Conservation (phyloP, 192 early-diverging fungal genomes). For the Allomyces javanicus region DNA sequence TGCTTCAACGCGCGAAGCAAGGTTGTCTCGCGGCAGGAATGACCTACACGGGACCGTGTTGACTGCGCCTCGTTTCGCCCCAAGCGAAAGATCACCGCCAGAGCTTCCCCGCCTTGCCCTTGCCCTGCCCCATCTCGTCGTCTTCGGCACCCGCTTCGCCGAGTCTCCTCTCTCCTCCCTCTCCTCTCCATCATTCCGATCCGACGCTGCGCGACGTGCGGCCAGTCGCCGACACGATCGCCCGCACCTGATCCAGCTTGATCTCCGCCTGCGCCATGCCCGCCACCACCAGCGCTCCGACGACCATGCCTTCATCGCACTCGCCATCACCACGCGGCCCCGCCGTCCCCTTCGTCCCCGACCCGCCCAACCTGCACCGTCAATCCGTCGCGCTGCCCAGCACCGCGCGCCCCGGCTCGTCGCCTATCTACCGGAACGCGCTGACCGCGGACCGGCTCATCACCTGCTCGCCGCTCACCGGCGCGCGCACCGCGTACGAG, state of each 20-base stretch:
- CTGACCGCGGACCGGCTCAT: not conserved
- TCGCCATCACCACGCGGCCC: slow-evolving; percentile 26
- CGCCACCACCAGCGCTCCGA: slow-evolving; percentile 37
- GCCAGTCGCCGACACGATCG: slow-evolving; percentile 29
- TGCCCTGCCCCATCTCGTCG: no score
- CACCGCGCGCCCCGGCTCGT: not conserved
- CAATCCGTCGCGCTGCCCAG: not conserved
- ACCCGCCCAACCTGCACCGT: not conserved
- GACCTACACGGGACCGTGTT: slow-evolving; percentile 12
- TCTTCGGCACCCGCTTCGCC: no score
- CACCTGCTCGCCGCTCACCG: not conserved
- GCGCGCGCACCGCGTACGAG: not conserved
- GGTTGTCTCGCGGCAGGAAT: slow-evolving; percentile 26
- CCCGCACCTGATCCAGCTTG: slow-evolving; percentile 36
- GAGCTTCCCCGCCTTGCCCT: no score
- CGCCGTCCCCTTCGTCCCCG: not conserved
- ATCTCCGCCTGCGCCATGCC: slow-evolving; percentile 26
- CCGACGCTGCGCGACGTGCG: no score
- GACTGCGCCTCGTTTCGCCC: no score
- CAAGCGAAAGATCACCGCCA: no score
- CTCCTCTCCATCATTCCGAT: no score
- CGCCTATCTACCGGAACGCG: not conserved
- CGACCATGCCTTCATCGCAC: slow-evolving; percentile 56
- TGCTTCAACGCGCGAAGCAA: no score
- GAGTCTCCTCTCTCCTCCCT: no score